A percentile compares a stretch with the other conserved stretches of the same genome.
These are phyloP conservation scores for Cercophora newfieldiana DNA, from an alignment of 495 filamentous ascomycete species.

Conservation along the genomic window DNA sequence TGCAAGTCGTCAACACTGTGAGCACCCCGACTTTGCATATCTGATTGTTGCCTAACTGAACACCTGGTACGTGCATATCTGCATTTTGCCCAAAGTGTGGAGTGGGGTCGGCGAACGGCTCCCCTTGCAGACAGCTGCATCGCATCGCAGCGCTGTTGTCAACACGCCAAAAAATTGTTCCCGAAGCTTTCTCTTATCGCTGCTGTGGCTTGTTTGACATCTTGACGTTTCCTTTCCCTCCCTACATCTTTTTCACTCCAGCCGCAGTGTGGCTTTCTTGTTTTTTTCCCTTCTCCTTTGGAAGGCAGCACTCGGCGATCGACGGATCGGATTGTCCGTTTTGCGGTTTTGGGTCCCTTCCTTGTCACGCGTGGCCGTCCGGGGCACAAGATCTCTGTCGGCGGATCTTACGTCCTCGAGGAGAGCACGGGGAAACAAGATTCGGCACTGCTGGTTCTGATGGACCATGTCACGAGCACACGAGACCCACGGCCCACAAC, in stretches of 20 bases:
- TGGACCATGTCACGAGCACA: conserved; percentile 9
- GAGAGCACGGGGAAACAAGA: conserved; percentile 4
- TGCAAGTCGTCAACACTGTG: neutral
- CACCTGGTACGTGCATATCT: neutral
- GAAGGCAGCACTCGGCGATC: neutral
- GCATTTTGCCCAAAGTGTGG: no score
- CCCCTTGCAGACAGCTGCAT: neutral
- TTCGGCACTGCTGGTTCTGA: neutral
- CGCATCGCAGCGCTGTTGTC: neutral
- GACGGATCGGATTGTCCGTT: neutral
- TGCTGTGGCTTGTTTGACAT: neutral
- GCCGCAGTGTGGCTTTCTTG: neutral
- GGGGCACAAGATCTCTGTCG: conserved; percentile 5
- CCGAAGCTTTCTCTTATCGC: neutral
- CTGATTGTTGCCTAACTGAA: neutral
- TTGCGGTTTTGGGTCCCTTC: neutral
- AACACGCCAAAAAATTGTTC: neutral
- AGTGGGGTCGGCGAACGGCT: neutral
- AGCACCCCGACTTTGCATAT: neutral
- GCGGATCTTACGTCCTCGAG: neutral
- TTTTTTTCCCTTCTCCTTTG: neutral
- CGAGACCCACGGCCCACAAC: neutral
- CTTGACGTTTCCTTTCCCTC: neutral
- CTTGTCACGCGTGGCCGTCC: neutral
- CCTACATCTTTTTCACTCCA: neutral